A percentile compares a stretch with the other conserved stretches of the same genome.
Conservation (phyloP, 2,329 filamentous ascomycete species). For the Trichoderma asperellum region DNA sequence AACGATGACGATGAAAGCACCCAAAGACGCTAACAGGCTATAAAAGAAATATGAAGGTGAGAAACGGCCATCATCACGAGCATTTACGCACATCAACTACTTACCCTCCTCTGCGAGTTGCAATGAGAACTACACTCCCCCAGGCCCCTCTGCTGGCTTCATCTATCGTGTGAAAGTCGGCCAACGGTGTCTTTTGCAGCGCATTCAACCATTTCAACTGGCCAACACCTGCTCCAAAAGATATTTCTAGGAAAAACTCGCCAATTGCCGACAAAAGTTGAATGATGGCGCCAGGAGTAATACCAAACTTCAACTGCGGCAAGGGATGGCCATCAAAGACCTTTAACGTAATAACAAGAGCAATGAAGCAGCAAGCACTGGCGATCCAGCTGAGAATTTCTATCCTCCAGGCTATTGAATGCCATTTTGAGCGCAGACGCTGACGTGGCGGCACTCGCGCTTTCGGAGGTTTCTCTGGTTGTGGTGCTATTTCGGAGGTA, state of each 20-base stretch:
- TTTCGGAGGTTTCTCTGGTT: background rate
- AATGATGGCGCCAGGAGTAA: background rate
- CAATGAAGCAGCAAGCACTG: background rate
- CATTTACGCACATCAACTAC: background rate
- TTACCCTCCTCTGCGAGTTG: slow-evolving; percentile 12
- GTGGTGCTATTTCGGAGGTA: background rate
- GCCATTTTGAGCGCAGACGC: background rate
- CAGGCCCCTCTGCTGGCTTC: slow-evolving; percentile 16
- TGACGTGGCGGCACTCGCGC: background rate
- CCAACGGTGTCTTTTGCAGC: background rate
- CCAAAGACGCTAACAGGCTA: background rate
- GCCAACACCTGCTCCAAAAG: background rate
- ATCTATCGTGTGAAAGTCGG: slow-evolving; percentile 6
- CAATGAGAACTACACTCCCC: slow-evolving; percentile 13
- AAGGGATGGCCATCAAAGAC: background rate
- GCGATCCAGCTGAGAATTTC: background rate
- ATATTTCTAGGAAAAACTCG: background rate
- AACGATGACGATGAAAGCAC: background rate
- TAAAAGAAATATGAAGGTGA: background rate
- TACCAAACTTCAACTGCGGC: background rate
- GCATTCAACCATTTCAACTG: background rate
- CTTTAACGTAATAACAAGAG: background rate
- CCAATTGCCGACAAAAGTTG: background rate
- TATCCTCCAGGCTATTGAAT: background rate
- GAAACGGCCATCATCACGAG: background rate